These are phyloP conservation scores for Kodamaea fungicola DNA, from an alignment of 1,139 yeast species.

Conservation along the genomic window DNA sequence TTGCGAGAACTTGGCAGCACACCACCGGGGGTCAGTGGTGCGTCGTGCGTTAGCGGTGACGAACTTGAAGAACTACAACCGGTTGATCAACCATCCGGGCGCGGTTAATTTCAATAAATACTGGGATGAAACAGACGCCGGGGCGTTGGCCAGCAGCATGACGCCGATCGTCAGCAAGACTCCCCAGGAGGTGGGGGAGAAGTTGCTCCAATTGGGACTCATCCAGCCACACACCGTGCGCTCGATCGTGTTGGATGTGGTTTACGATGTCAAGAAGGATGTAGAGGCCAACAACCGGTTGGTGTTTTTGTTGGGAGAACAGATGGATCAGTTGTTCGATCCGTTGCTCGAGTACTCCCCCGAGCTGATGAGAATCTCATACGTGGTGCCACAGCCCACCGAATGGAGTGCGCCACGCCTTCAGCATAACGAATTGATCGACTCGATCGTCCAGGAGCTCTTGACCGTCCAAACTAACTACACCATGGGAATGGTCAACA, in stretches of 20 bases:
- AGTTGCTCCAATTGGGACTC: conserved; percentile 53
- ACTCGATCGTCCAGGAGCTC: conserved; percentile 63
- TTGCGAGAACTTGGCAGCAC: conserved; percentile 59
- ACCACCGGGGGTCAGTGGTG: conserved; percentile 54
- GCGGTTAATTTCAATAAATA: conserved; percentile 19
- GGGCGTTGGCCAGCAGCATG: conserved; percentile 65
- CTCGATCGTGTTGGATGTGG: conserved; percentile 66
- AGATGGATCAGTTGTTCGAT: conserved; percentile 82
- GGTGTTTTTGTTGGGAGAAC: conserved; percentile 76
- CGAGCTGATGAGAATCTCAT: conserved; percentile 70
- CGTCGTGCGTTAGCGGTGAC: conserved; percentile 77
- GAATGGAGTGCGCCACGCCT: conserved; percentile 12
- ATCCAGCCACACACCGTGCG: conserved; percentile 52
- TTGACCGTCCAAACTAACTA: conserved; percentile 68
- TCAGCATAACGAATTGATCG: conserved; percentile 19
- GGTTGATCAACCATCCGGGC: conserved; percentile 34
- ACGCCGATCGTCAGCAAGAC: conserved; percentile 42
- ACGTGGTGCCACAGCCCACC: conserved; percentile 45
- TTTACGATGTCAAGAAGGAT: conserved; percentile 52
- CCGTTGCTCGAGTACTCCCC: conserved; percentile 91
- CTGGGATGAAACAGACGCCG: conserved; percentile 81
- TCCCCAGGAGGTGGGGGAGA: conserved; percentile 57
- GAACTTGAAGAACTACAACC: conserved; percentile 62
- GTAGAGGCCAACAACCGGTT: conserved; percentile 71
- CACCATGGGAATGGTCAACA: conserved; percentile 66